Evolutionary conservation across 306 rosid genomes (phyloP), one percentile per base, ranked within the genome.

Genomic region (Clitoria ternatea): DNA sequence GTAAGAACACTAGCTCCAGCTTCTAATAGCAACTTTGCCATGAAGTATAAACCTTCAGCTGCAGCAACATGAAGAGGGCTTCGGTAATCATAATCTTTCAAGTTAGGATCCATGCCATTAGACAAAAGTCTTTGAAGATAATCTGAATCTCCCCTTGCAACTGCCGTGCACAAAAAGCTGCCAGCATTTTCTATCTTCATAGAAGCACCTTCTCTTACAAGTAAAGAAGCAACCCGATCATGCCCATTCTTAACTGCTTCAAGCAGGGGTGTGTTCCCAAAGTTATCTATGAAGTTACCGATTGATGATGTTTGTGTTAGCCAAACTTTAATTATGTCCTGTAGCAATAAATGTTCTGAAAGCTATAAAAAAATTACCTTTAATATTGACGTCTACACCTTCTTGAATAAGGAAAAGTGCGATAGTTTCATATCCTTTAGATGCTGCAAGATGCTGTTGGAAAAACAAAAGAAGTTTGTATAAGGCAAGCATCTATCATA

Each of bases 241-340:
- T 94, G 76, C 59, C 91, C 97, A 49, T 86, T 91, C 82, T 87
- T 91, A 45, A 91, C 81, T 65, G 97, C 95, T 83, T 94, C 99
- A 74, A 91, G 73, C 77, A 94, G 80, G 32, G 99, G 97, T 2
- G 97, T 87, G 67, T 77, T 94, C 55, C 97, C 97, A 10, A 87
- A 91, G 59, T 85, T 91, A 85, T 94, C 99, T 91, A 48, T 9
- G 35, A 80, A 71, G 74, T 52, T 27, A 57, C 45, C 52, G 4
- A 44, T 52, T 20, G 36, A 20, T 64, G 35, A 64, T 30, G 36
- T 15, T 32, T 14, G 57, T 5, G 61, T 63, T 14, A 54, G 52
- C 35, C 19, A 47, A 50, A 81, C 39, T 32, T 43, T 55, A 26
- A 27, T 3, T 13, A 36, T 26, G 59, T 62, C 45, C 12, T 1